Evolutionary conservation across 2,329 filamentous ascomycete genomes (phyloP).

Genomic region (Botrytis paeoniae): DNA sequence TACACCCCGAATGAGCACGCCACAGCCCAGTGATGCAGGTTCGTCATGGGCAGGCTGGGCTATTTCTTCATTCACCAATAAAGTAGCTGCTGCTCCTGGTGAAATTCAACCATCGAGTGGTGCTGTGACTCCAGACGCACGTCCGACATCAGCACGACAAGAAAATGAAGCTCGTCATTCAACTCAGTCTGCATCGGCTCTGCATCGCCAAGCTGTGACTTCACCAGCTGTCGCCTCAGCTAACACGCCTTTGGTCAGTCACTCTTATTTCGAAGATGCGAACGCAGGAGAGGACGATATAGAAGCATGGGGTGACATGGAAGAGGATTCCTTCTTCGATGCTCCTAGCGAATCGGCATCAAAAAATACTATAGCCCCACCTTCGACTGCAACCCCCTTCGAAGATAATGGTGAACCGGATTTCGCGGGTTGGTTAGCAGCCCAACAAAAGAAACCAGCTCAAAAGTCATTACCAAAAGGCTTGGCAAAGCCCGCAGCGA

Average conservation of each 20-base stretch:
- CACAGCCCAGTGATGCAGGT: constrained; percentile 60
- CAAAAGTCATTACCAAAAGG: constrained; percentile 78
- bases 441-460: constrained; percentile 68
- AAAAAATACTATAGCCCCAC: constrained; percentile 29
- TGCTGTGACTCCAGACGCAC: constrained; percentile 43
- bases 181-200: constrained; percentile 51
- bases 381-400: constrained; percentile 51
- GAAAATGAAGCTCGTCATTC: constrained; percentile 39
- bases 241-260: constrained; percentile 46
- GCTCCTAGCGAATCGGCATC: constrained; percentile 28
- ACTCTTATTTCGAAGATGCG: constrained; percentile 54
- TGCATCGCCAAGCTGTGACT: constrained; percentile 59
- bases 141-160: constrained; percentile 43
- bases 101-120: constrained; percentile 67
- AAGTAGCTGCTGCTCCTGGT: constrained; percentile 76
- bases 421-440: constrained; percentile 92
- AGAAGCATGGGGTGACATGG: constrained; percentile 69
- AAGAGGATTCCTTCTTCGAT: constrained; percentile 51
- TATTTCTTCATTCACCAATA: constrained; percentile 97
- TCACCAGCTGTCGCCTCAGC: constrained; percentile 48
- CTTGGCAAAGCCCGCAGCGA: constrained; percentile 57
- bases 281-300: constrained; percentile 60
- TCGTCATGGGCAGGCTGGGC: constrained; percentile 92
- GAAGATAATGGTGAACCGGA: constrained; percentile 88
- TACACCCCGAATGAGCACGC: constrained; percentile 74